Percentiles rank a stretch among this genome's conserved stretches.
These are phyloP conservation scores for Penicillium goetzii DNA, from an alignment of 495 filamentous ascomycete species.

Conservation along the genomic window DNA sequence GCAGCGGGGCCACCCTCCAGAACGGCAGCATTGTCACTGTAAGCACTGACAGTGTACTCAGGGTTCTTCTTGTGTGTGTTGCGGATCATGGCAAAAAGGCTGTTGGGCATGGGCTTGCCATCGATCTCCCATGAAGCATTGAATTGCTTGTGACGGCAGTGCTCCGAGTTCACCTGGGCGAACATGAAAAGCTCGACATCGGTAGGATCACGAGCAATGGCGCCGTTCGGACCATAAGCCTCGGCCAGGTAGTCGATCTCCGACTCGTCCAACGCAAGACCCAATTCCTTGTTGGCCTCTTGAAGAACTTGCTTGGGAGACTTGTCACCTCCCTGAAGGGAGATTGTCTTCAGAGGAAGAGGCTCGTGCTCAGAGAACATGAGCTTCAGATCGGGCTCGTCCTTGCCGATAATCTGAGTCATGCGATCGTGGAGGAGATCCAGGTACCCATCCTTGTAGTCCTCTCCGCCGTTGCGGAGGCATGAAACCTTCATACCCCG, in stretches of 20 bases:
- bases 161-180: slow-evolving; percentile 78
- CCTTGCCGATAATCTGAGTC: slow-evolving; percentile 75
- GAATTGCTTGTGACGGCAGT: slow-evolving; percentile 80
- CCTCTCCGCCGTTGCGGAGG: slow-evolving; percentile 42
- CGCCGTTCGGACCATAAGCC: slow-evolving; percentile 74
- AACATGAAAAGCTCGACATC: slow-evolving; percentile 99
- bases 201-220: slow-evolving; percentile 68
- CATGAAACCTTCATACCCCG: slow-evolving; percentile 74
- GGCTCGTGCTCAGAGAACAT: slow-evolving; percentile 83
- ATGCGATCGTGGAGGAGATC: slow-evolving; percentile 88
- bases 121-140: slow-evolving; percentile 98
- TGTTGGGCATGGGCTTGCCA: slow-evolving; percentile 73
- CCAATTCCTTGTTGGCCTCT: slow-evolving; percentile 78
- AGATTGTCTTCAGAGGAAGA: slow-evolving; percentile 69
- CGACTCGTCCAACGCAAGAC: slow-evolving; percentile 81
- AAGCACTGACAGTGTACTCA: slow-evolving; percentile 83
- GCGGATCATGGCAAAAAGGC: slow-evolving; percentile 91
- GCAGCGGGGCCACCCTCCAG: slow-evolving; percentile 73
- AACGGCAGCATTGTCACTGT: slow-evolving; percentile 96
- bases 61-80: slow-evolving; percentile 86
- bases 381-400: slow-evolving; percentile 64
- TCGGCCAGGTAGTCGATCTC: slow-evolving; percentile 94
- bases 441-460: slow-evolving; percentile 59
- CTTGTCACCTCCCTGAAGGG: slow-evolving; percentile 63
- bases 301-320: slow-evolving; percentile 72